Evolutionary conservation across 306 rosid genomes (phyloP).

Genomic region (Cajanus cajan): DNA sequence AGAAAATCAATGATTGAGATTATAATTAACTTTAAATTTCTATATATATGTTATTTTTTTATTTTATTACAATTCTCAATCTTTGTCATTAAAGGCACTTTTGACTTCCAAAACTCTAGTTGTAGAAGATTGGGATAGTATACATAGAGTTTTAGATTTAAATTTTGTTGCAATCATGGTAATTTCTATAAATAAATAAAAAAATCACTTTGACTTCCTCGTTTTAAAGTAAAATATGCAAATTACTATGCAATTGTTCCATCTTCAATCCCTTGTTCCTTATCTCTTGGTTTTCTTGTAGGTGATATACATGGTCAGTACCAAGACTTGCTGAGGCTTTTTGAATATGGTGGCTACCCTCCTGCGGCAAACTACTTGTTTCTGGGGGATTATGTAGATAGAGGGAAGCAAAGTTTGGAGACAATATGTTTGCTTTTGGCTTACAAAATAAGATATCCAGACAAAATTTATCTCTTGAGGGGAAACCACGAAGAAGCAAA

Average conservation of each 20-base stretch:
- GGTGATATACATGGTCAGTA: constrained; percentile 93
- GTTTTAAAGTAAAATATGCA: background rate
- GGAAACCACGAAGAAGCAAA: constrained; percentile 95
- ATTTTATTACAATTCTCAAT: background rate
- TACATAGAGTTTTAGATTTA: no score
- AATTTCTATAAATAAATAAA: no score
- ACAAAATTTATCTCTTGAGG: constrained; percentile 61
- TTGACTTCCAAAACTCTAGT: no score
- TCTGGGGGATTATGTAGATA: constrained; percentile 83
- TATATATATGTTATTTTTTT: background rate
- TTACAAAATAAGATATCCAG: constrained; percentile 75
- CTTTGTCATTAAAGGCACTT: background rate
- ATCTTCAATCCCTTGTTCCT: constrained; percentile 22
- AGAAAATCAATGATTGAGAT: background rate
- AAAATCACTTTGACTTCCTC: background rate
- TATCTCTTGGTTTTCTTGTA: constrained; percentile 41
- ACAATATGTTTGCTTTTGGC: constrained; percentile 84
- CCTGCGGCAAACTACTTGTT: constrained; percentile 77
- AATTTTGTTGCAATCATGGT: no score
- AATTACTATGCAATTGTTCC: background rate
- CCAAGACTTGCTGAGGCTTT: constrained; percentile 70
- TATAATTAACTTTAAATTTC: background rate
- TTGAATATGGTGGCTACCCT: constrained; percentile 74
- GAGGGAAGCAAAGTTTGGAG: constrained; percentile 94
- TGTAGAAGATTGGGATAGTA: no score